Conservation (phyloP, 2,329 filamentous ascomycete genomes). For the Fusarium sp. region DNA sequence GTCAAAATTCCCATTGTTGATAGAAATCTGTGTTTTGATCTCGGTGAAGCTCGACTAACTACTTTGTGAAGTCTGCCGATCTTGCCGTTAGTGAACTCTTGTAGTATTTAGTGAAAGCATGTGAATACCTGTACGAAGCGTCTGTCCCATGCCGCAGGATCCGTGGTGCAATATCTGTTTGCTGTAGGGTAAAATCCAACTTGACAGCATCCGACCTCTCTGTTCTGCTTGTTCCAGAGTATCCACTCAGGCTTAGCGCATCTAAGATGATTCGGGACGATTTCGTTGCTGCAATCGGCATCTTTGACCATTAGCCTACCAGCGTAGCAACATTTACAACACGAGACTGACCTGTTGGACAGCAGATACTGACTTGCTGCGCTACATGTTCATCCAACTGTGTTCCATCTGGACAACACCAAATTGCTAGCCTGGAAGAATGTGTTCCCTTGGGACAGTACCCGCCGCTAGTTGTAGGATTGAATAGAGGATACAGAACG, state of each 20-base stretch:
- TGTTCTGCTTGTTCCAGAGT: conserved; percentile 18
- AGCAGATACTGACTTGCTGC: conserved; percentile 16
- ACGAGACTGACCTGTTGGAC: conserved; percentile 18
- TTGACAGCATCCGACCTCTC: conserved; percentile 22
- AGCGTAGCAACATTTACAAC: background rate
- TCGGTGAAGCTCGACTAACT: background rate
- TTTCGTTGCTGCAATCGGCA: conserved; percentile 1
- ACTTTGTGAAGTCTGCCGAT: background rate
- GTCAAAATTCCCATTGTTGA: background rate
- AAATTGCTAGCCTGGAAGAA: background rate
- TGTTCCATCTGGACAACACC: conserved; percentile 28
- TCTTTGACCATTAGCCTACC: conserved; percentile 3
- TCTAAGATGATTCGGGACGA: conserved; percentile 11
- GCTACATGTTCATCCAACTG: conserved; percentile 7
- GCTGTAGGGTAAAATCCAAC: conserved; percentile 15
- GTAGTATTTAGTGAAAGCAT: background rate
- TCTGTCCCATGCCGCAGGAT: background rate
- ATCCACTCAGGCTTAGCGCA: conserved; percentile 15
- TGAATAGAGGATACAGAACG: conserved; percentile 2
- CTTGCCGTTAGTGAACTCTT: background rate
- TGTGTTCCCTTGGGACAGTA: conserved; percentile 14
- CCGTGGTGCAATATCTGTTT: conserved; percentile 7
- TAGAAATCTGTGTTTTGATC: background rate
- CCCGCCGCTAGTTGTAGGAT: background rate
- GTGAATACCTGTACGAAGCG: background rate